phyloP scores from a whole-genome alignment of 192 early-diverging fungal species.

The Kickxella alabastrina region DNA sequence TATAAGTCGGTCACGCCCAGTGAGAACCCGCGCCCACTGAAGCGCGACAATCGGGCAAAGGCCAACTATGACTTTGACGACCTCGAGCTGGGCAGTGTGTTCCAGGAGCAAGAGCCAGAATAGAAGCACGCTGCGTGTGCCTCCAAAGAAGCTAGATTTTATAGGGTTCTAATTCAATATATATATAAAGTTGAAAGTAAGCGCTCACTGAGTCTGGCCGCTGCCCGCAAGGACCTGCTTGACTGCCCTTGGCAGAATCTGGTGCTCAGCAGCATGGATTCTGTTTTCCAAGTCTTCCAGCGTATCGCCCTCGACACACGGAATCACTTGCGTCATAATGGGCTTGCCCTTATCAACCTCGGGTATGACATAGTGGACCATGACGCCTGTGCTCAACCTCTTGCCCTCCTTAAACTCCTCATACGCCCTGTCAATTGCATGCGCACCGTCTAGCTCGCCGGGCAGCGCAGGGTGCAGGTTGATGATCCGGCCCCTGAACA shows the following conservation, averaged over 20 bases:
- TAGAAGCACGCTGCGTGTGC: no score
- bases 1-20: constrained; percentile 38
- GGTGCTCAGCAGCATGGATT: constrained; percentile 89
- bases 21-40: constrained; percentile 6
- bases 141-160: no score
- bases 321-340: constrained; percentile 71
- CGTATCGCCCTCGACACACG: constrained; percentile 73
- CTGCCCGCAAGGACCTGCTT: constrained; percentile 26
- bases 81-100: constrained; percentile 18
- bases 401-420: constrained; percentile 77
- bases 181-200: no score
- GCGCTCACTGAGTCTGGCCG: no score
- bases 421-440: constrained; percentile 92
- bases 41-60: constrained; percentile 19
- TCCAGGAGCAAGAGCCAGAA: neutral
- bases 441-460: constrained; percentile 93
- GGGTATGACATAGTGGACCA: constrained; percentile 94
- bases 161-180: no score
- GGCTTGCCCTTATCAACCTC: constrained; percentile 95
- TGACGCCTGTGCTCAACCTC: constrained; percentile 71
- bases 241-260: constrained; percentile 78
- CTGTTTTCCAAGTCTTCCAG: constrained; percentile 77
- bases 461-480: constrained; percentile 98
- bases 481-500: constrained; percentile 72
- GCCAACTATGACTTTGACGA: constrained; percentile 39